phyloP scores from a whole-genome alignment of 2,329 filamentous ascomycete genomes.

The Monilinia fructicola region DNA sequence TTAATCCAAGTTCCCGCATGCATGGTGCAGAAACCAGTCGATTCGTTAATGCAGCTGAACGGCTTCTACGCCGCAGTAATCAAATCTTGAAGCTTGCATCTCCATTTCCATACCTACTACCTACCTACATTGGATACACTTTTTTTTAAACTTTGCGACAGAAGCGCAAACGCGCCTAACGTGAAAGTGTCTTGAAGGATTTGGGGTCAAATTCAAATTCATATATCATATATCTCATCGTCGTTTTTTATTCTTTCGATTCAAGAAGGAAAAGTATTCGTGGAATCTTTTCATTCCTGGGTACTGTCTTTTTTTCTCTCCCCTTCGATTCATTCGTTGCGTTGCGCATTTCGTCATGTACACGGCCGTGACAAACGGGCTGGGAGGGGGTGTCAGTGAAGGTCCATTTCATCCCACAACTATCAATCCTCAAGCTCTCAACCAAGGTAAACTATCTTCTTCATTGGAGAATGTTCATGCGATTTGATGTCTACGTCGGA shows the following conservation, averaged over 20 bases:
- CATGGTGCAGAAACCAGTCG: slow-evolving; percentile 25
- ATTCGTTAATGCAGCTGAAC: slow-evolving; percentile 26
- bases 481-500: not conserved
- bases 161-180: slow-evolving; percentile 25
- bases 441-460: slow-evolving; percentile 19
- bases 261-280: not conserved
- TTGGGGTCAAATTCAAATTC: not conserved
- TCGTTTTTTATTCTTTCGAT: not conserved
- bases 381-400: slow-evolving; percentile 22
- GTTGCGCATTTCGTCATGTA: slow-evolving; percentile 24
- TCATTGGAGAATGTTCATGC: not conserved
- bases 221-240: not conserved
- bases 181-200: slow-evolving; percentile 10
- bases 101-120: slow-evolving; percentile 3
- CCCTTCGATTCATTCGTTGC: not conserved
- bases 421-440: slow-evolving; percentile 25
- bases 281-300: not conserved
- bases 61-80: slow-evolving; percentile 20
- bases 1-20: slow-evolving; percentile 15
- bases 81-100: slow-evolving; percentile 23
- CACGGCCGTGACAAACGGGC: slow-evolving; percentile 25
- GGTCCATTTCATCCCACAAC: slow-evolving; percentile 23
- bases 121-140: not conserved
- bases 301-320: not conserved
- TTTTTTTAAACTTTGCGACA: slow-evolving; percentile 22